Evolutionary conservation across 306 rosid species (phyloP), one percentile per base, ranked within the genome.

Genomic region (Sicyos edulis): DNA sequence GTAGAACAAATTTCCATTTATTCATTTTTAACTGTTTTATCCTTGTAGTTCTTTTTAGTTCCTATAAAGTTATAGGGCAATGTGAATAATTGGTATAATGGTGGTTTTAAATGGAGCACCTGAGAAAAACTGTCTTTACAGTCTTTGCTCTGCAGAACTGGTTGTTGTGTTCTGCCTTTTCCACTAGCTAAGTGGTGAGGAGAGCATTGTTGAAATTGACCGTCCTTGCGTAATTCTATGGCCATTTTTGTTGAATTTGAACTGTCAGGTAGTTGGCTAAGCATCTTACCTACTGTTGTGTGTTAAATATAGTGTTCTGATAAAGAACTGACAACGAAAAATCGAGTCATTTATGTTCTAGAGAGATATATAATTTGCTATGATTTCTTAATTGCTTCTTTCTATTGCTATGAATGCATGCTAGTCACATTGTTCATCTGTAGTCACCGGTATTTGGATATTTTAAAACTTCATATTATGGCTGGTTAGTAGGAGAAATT

Each of bases 21-120:
- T 51, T 73, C 55, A 61, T 78, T 70, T 40, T 50, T 45, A 67
- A 56, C 71, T 32, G 19, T 69, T 73, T 6, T 71, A 19, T 64
- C 47, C 20, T 29, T 49, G 22, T 72, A 11, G 52, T 59, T 54
- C 56, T 32, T 51, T 32, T 71, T 71, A 70, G 37, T 66, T 66
- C n/a, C 45, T 12, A 44, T 11, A 21, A 66, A 12, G 22, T 68
- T 22, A 22, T 24, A 3, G 15, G 21, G 3, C 0, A 61, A 15
- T 66, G 12, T 68, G 73, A 68, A 21, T 68, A 13, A 68, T 21
- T 24, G 57, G 44, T 4, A 22, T 49, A 24, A 12, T 66, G 14
- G 12, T 22, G 19, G 52, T 66, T 47, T 40, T 66, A 47, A 65
- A 44, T 45, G 72, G 71, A 20, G 54, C 54, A 40, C 45, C 53